Percentiles rank a stretch among this genome's conserved stretches.
Conservation (phyloP, 768 basidiomycete species). For the Russula olivacea region DNA sequence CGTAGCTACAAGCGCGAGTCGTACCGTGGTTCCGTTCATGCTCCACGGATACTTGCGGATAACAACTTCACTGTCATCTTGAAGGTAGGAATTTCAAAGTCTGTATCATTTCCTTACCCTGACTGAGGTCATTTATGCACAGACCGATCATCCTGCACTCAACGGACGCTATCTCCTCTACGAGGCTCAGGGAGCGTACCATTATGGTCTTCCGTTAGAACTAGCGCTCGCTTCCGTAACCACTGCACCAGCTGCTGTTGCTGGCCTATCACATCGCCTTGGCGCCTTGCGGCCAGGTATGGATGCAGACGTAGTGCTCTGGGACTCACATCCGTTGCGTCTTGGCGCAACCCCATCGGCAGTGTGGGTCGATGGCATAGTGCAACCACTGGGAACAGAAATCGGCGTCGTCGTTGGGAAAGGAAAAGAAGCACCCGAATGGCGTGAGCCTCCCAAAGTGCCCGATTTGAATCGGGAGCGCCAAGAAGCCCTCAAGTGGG, state of each 20-base stretch:
- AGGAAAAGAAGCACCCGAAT: constrained; percentile 25
- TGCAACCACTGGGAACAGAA: constrained; percentile 47
- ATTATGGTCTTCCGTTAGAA: constrained; percentile 68
- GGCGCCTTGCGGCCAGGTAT: constrained; percentile 47
- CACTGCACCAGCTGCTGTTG: constrained; percentile 59
- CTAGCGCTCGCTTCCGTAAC: constrained; percentile 72
- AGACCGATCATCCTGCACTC: constrained; percentile 63
- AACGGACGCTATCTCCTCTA: constrained; percentile 73
- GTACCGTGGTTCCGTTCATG: constrained; percentile 75
- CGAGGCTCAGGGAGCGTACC: constrained; percentile 81
- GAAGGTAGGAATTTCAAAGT: constrained; percentile 45
- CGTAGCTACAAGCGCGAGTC: constrained; percentile 70
- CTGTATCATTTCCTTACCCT: neutral
- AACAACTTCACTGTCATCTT: constrained; percentile 63
- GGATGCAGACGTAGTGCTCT: constrained; percentile 63
- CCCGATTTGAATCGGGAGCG: constrained; percentile 63
- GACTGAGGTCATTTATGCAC: neutral
- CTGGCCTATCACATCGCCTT: constrained; percentile 77
- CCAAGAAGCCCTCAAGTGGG: constrained; percentile 47
- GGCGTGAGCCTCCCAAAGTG: constrained; percentile 35
- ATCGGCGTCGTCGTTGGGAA: constrained; percentile 27
- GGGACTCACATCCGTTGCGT: constrained; percentile 70
- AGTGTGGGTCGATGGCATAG: constrained; percentile 73
- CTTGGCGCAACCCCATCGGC: constrained; percentile 69
- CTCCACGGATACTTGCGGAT: constrained; percentile 65